Evolutionary conservation across 148 eudicot genomes (phyloP), one percentile per base, ranked within the genome.

Genomic region (Mesembryanthemum crystallinum): DNA sequence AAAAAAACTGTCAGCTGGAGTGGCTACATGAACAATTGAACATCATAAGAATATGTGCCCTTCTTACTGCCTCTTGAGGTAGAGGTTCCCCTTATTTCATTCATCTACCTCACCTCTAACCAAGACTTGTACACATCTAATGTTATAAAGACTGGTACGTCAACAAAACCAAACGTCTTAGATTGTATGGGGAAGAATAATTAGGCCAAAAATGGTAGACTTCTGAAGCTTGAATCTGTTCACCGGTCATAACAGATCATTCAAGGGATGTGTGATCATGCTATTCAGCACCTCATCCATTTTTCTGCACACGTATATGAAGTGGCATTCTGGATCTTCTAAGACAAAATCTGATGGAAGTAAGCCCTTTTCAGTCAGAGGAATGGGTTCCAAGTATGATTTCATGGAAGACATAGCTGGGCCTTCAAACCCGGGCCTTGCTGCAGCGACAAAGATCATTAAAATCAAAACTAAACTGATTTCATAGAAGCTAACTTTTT

Each of bases 281-380:
- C n/a, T 79, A 73, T 67, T 59, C 33, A 51, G 61, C 45, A 58
- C 81, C 67, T 79, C 87, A 20, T 85, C 86, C 67, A 45, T 59
- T 85, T 87, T 94, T 73, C 51, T 85, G 80, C 97, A 94, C 10
- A 94, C 75, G 24, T 94, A 94, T 43, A 94, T 86, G 77, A 85
- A 94, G 79, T 94, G 96, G 47, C 94, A 94, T 75, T 94, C 97
- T 49, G 97, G 97, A 80, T 94, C 98, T 79, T 92, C 92, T 82
- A 92, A 14, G 73, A 79, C 81, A 83, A 80, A 90, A 70, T 83
- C 91, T 6, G 89, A 83, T 1, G 89, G 89, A 69, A 92, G 91
- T 69, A 83, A 75, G 42, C 96, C 98, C n/a, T 82, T 79, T 66
- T 92, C 97, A 0, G 92, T 85, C 76, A 77, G 73, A 77, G 93